Evolutionary conservation across 106 monocot species (phyloP), one percentile per base, ranked within the genome.

Genomic region (Dendrobium chrysotoxum): DNA sequence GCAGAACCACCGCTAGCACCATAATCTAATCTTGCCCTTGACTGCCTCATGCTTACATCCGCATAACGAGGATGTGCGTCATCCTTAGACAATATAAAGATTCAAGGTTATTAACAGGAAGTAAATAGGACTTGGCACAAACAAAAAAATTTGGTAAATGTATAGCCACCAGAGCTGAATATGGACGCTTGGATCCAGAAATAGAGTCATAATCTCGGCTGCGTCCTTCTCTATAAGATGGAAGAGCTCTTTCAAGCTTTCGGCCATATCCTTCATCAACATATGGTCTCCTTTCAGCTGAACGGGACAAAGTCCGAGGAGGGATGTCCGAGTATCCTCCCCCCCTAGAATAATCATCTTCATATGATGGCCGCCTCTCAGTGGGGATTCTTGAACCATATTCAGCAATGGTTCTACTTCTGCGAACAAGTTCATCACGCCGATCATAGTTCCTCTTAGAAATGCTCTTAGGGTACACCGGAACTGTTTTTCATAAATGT

Each of bases 1-100:
- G 80, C 73, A 50, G 44, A 12, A 73, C 90, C 79, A 54, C 88
- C 81, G 47, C 88, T 77, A 82, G 77, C 83, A 71, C 83, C 92
- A 88, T 95, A 93, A 54, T 99, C 93, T 74, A 91, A 65, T 54
- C 95, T 88, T 44, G 93, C 85, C 77, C 94, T 89, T 77, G 93
- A 87, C 0, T 87, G 88, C 26, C 95, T 88, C 21, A 81, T 68
- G 65, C 84, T 81, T 61, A 84, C 82, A 83, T 99, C 99, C 58
- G 80, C 83, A 88, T 95, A 91, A 2, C 91, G 82, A 77, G 92
- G 78, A 73, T 85, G 82, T 58, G 64, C 46, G 82, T 91, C 94
- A 92, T 95, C 93, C 95, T 95, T 79, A 31, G 65, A 75, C 3
- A 58, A 45, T 7, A 74, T n/a, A 76, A 50, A 47, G 47, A 5